phyloP scores from a whole-genome alignment of 345 rosid genomes.

The Dimocarpus longan region DNA sequence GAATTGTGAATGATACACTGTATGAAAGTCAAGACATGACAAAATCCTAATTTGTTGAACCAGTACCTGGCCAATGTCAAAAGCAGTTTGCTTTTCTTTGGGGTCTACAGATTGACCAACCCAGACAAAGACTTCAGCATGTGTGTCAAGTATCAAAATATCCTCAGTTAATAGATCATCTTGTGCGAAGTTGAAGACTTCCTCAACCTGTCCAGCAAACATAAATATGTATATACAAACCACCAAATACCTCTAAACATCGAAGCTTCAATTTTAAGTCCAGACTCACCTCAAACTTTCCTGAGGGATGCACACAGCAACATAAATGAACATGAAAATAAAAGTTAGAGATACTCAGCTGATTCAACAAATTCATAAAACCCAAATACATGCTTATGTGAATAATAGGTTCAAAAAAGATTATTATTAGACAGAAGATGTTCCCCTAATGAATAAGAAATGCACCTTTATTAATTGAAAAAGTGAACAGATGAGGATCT shows the following conservation, averaged over 20 bases:
- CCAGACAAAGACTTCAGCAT: constrained; percentile 97
- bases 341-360: constrained; percentile 39
- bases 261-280: constrained; percentile 22
- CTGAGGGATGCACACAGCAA: constrained; percentile 46
- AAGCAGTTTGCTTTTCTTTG: constrained; percentile 86
- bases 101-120: constrained; percentile 85
- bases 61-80: constrained; percentile 92
- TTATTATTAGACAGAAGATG: constrained; percentile 11
- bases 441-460: constrained; percentile 18
- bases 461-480: constrained; percentile 69
- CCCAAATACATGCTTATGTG: not conserved
- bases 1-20: constrained; percentile 18
- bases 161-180: constrained; percentile 98
- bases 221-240: constrained; percentile 25
- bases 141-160: constrained; percentile 86
- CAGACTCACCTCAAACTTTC: constrained; percentile 88
- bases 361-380: constrained; percentile 17
- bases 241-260: constrained; percentile 16
- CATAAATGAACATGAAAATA: constrained; percentile 35
- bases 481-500: constrained; percentile 88
- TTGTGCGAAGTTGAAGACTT: constrained; percentile 88
- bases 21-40: constrained; percentile 14
- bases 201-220: constrained; percentile 71
- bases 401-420: not conserved
- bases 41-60: constrained; percentile 14